Evolutionary conservation across 2,329 filamentous ascomycete species (phyloP).

Genomic region (Aspergillus transmontanensis): DNA sequence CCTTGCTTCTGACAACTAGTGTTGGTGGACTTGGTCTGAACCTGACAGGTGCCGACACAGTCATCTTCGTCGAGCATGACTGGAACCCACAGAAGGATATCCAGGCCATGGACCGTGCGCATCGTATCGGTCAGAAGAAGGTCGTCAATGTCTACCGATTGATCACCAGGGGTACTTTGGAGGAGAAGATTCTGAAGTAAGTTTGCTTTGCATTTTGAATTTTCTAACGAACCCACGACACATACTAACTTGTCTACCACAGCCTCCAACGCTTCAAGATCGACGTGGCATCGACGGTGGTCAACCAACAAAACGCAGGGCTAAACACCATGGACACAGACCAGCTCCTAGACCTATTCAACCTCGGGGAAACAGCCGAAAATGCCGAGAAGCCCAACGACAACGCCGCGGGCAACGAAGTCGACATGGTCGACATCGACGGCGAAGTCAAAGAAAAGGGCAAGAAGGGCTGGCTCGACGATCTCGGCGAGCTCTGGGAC

Average conservation of each 20-base stretch:
- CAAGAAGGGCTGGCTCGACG: constrained; percentile 95
- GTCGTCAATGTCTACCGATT: constrained; percentile 98
- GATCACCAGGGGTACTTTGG: constrained; percentile 91
- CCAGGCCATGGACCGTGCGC: constrained; percentile 97
- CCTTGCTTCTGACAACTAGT: constrained; percentile 87
- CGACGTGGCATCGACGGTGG: constrained; percentile 94
- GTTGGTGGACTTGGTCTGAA: constrained; percentile 95
- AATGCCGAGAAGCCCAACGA: constrained; percentile 62
- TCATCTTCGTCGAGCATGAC: constrained; percentile 99
- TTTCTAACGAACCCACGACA: neutral
- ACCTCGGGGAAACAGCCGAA: constrained; percentile 70
- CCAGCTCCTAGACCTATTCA: constrained; percentile 96
- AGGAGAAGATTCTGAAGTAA: constrained; percentile 93
- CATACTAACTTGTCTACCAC: constrained; percentile 22
- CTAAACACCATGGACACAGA: constrained; percentile 97
- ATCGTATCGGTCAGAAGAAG: constrained; percentile 99
- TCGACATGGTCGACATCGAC: constrained; percentile 88
- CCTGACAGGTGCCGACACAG: constrained; percentile 93
- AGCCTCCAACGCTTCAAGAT: constrained; percentile 99
- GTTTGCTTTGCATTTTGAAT: constrained; percentile 28
- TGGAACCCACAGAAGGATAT: constrained; percentile 99
- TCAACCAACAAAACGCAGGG: constrained; percentile 98
- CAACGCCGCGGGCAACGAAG: constrained; percentile 53
- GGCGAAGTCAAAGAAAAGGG: constrained; percentile 92
- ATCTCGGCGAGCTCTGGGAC: constrained; percentile 95